These are phyloP conservation scores for Mycena metata DNA, from an alignment of 768 basidiomycete genomes.

Conservation along the genomic window DNA sequence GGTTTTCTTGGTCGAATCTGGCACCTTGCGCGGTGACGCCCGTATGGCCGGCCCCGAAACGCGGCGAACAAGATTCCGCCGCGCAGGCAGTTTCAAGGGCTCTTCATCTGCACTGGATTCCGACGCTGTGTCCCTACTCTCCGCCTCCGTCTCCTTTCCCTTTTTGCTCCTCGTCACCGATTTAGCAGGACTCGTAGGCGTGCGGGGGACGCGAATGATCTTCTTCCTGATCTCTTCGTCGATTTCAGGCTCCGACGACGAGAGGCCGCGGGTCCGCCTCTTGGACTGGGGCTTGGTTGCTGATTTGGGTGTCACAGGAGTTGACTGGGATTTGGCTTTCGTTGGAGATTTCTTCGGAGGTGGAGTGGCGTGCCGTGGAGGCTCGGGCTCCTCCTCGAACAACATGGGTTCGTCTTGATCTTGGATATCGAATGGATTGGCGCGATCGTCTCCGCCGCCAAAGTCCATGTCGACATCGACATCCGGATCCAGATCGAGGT, in stretches of 20 bases:
- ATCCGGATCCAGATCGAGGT: conserved; percentile 4
- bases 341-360: too few relatives aligned
- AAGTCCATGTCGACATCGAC: conserved; percentile 26
- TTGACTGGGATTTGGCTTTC: too few relatives aligned
- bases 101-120: conserved; percentile 9
- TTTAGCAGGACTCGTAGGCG: background rate
- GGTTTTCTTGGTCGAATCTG: background rate
- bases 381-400: conserved; percentile 6
- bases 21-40: conserved; percentile 15
- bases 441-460: background rate
- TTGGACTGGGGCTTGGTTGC: conserved; percentile 17
- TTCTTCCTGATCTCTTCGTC: conserved; percentile 26
- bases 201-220: conserved; percentile 15
- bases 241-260: conserved; percentile 18
- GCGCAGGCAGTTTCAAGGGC: background rate
- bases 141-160: background rate
- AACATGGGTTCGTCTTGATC: conserved; percentile 2
- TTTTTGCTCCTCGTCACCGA: background rate
- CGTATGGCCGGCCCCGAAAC: conserved; percentile 4
- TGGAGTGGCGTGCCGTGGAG: background rate
- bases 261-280: conserved; percentile 9
- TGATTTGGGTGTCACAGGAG: conserved; percentile 15
- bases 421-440: background rate
- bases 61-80: conserved; percentile 26
- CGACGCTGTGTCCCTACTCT: conserved; percentile 15